Conservation (phyloP, 1,284 basidiomycete genomes). For the Trametes hirsuta region DNA sequence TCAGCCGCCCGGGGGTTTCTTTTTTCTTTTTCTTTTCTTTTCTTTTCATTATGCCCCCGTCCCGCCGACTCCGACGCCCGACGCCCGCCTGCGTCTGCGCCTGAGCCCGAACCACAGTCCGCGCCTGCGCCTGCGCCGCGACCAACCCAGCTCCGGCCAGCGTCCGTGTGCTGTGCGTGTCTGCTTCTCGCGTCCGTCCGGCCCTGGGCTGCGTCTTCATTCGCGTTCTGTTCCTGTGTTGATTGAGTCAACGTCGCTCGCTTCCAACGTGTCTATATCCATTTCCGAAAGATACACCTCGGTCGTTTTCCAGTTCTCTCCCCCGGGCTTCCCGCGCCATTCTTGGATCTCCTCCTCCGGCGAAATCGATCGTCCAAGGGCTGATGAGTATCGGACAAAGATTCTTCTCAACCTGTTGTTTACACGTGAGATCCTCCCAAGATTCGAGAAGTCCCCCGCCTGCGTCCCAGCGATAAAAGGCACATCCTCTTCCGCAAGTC, state of each 20-base stretch:
- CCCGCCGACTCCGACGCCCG: neutral
- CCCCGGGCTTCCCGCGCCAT: constrained; percentile 21
- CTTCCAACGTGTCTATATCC: constrained; percentile 7
- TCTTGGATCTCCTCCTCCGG: constrained; percentile 15
- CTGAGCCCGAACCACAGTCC: neutral
- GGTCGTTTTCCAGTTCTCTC: constrained; percentile 13
- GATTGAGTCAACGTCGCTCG: constrained; percentile 12
- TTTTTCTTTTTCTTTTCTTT: neutral
- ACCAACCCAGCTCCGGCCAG: too few relatives aligned
- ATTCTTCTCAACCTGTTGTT: constrained; percentile 30
- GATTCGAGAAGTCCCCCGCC: constrained; percentile 25
- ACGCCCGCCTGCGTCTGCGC: neutral
- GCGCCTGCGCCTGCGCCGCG: neutral
- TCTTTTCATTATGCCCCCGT: constrained; percentile 7
- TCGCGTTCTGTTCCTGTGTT: constrained; percentile 3
- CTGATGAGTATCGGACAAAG: constrained; percentile 36
- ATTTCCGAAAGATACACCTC: constrained; percentile 9
- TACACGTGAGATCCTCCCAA: constrained; percentile 36
- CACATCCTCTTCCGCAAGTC: constrained; percentile 27
- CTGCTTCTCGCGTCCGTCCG: neutral
- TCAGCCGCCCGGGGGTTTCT: too few relatives aligned
- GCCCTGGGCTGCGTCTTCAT: constrained; percentile 12
- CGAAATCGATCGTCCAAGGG: constrained; percentile 34
- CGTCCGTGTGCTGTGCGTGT: neutral
- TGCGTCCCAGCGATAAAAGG: constrained; percentile 35